Conservation (phyloP, 192 early-diverging fungal species). For the Chytriomyces hyalinus region DNA sequence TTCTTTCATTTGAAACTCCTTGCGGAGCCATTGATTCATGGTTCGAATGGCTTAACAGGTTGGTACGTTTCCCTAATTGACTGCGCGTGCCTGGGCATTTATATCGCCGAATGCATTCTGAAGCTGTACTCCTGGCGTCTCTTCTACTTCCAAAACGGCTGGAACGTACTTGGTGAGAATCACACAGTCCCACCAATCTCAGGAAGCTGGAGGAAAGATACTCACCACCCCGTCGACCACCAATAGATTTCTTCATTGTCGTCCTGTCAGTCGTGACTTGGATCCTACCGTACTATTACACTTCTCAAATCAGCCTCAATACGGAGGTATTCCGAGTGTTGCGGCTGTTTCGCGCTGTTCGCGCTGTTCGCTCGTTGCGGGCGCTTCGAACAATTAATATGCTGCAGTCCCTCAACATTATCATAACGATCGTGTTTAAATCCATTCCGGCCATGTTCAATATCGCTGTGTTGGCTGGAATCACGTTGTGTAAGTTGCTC, state of each 20-base stretch:
- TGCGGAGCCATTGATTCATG: too few relatives aligned
- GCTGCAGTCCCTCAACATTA: constrained; percentile 45
- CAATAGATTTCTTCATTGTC: constrained; percentile 40
- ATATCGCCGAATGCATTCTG: constrained; percentile 39
- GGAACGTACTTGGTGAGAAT: constrained; percentile 45
- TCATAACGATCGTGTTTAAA: constrained; percentile 44
- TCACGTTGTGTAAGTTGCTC: constrained; percentile 42
- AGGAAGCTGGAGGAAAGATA: too few relatives aligned
- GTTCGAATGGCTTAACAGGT: constrained; percentile 11
- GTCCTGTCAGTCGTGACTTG: constrained; percentile 29
- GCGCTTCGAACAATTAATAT: constrained; percentile 41
- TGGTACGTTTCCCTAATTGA: constrained; percentile 43
- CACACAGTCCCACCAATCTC: not conserved
- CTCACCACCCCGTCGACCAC: not conserved
- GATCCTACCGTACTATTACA: constrained; percentile 35
- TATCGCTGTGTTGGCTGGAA: constrained; percentile 38
- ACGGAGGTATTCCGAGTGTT: constrained; percentile 37
- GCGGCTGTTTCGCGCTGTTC: constrained; percentile 38
- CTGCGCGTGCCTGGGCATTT: constrained; percentile 45
- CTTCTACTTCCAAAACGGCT: constrained; percentile 40
- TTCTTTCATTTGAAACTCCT: not conserved
- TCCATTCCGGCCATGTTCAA: constrained; percentile 53
- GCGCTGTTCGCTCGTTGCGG: constrained; percentile 38
- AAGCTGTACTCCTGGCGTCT: constrained; percentile 40
- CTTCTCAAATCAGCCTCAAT: constrained; percentile 30